These are phyloP conservation scores for Chionographis japonica DNA, from an alignment of 106 monocot species.

Conservation along the genomic window DNA sequence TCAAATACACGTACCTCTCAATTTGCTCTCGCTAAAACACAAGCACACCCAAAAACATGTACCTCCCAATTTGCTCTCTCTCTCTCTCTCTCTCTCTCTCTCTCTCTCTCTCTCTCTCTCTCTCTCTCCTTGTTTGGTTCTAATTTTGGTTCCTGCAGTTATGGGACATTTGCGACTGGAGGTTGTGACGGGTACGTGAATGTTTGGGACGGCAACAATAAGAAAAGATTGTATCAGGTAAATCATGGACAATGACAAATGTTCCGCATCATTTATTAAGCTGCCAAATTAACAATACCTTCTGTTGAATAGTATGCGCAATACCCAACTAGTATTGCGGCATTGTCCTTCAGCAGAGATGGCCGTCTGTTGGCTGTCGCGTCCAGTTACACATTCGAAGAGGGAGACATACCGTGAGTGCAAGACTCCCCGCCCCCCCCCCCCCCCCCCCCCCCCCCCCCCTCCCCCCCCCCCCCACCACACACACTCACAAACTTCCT, in stretches of 20 bases:
- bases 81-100: too few species aligned
- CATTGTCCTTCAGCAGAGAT: conserved; percentile 92
- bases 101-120: too few species aligned
- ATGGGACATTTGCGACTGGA: conserved; percentile 98
- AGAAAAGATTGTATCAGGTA: conserved; percentile 98
- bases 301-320: conserved; percentile 58
- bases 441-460: too few species aligned
- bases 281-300: background rate
- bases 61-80: too few species aligned
- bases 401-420: conserved; percentile 78
- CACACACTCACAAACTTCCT: background rate
- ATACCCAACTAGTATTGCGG: conserved; percentile 85
- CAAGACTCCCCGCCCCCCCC: background rate
- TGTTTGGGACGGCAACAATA: conserved; percentile 98
- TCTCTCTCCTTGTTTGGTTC: too few species aligned
- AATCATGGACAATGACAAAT: background rate
- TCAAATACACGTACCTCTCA: background rate
- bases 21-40: background rate
- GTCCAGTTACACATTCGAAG: conserved; percentile 95
- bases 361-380: conserved; percentile 82
- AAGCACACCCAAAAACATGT: background rate
- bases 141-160: conserved; percentile 36
- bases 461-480: too few species aligned
- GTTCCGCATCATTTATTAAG: background rate
- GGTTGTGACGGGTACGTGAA: conserved; percentile 98